These are phyloP conservation scores for Astrothelium subdiscretum DNA, from an alignment of 495 filamentous ascomycete genomes.

Conservation along the genomic window DNA sequence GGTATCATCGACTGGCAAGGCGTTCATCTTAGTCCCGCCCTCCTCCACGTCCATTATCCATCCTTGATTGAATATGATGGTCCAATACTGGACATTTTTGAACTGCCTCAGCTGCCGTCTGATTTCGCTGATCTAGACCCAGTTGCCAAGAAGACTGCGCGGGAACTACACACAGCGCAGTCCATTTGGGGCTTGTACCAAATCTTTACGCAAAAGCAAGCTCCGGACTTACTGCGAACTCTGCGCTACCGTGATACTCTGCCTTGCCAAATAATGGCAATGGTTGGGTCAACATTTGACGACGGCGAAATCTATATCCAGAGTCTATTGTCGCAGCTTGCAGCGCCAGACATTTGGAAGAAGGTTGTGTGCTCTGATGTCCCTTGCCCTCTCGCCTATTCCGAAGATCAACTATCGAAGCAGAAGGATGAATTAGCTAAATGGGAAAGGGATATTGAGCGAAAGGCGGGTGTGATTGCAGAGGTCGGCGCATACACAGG, in stretches of 20 bases:
- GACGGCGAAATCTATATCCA: background rate
- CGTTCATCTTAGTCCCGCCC: background rate
- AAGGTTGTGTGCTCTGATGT: background rate
- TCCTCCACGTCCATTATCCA: background rate
- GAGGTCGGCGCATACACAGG: background rate
- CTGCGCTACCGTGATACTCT: slow-evolving; percentile 6
- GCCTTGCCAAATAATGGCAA: slow-evolving; percentile 2
- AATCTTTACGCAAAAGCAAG: slow-evolving; percentile 1
- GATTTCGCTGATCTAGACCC: background rate
- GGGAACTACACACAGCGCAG: background rate
- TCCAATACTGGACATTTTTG: background rate
- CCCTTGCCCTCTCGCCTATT: background rate
- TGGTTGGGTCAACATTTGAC: slow-evolving; percentile 4
- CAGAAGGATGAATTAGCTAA: background rate
- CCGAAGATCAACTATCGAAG: background rate
- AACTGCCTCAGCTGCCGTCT: background rate
- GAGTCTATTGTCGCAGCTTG: background rate
- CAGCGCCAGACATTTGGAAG: background rate
- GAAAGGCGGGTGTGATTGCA: background rate
- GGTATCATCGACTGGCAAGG: background rate
- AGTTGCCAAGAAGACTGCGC: background rate
- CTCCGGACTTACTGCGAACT: slow-evolving; percentile 1
- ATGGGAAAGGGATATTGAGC: background rate
- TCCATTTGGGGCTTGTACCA: slow-evolving; percentile 4
- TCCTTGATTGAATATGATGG: background rate